Evolutionary conservation across 2,329 filamentous ascomycete genomes (phyloP), one percentile per base, ranked within the genome.

Genomic region (Diaporthe vexans): DNA sequence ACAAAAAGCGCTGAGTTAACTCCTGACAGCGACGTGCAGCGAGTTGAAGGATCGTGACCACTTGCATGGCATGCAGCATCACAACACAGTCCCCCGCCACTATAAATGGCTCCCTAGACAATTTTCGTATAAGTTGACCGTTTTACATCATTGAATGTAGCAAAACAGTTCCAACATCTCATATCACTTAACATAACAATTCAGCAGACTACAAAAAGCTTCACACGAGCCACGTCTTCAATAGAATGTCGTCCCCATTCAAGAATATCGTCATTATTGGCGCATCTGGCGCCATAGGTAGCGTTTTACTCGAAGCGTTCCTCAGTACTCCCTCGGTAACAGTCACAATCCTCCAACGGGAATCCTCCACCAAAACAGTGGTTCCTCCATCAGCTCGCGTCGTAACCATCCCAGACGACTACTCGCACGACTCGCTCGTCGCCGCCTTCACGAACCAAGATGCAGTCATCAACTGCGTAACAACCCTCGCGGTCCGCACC

Each of bases 401-500:
- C 26, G 76, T 82, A 72, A 79, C 75, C 29, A 78, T 83, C 43
- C 73, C 79, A 1, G 79, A 81, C 61, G 75, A 76, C 13, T 81
- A 82, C 70, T 79, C 81, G 3, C 74, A 73, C 5, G 76, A 77
- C 10, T 74, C 76, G 7, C 78, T 81, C 11, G 57, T 76, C 54
- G 56, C 75, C 11, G 79, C 78, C 68, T 81, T 81, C 71, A 26
- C 63, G 40, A 78, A 76, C 26, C 78, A 80, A 51, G 79, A 81
- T 71, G 79, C 76, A 43, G 70, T 81, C 24, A 77, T 91, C 71
- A 86, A 85, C 54, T 84, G 86, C 29, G 84, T 91, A 68, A 78
- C 79, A 0, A 76, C 78, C 15, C 61, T 78, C 15, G 78, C 75
- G 13, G 76, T 79, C 8, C 82, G 83, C 8, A 80, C 86, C 1